These are phyloP conservation scores for Monosporascus ibericus DNA, from an alignment of 2,329 filamentous ascomycete genomes.

Conservation along the genomic window DNA sequence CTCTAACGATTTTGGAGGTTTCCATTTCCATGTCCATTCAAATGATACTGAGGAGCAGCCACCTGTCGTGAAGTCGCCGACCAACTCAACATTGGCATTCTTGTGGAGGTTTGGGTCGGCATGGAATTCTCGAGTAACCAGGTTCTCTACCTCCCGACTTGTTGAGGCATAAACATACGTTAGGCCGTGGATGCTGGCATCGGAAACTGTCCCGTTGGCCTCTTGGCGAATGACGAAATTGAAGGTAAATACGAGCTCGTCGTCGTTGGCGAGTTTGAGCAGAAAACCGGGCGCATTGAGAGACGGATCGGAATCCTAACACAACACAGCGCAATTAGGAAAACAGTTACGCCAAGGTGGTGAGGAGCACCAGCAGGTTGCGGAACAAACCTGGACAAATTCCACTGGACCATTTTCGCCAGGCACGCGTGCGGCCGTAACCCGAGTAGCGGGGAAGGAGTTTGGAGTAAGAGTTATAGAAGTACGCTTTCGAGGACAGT, in stretches of 20 bases:
- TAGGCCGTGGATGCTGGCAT: slow-evolving; percentile 79
- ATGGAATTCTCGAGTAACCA: slow-evolving; percentile 92
- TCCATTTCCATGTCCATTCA: slow-evolving; percentile 97
- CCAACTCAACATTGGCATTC: slow-evolving; percentile 88
- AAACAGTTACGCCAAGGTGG: slow-evolving; percentile 7
- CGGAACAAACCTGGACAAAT: slow-evolving; percentile 73
- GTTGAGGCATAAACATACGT: slow-evolving; percentile 91
- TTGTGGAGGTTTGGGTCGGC: slow-evolving; percentile 97
- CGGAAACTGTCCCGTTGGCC: slow-evolving; percentile 46
- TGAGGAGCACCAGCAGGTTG: slow-evolving; percentile 6
- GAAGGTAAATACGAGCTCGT: slow-evolving; percentile 89
- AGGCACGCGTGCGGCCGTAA: slow-evolving; percentile 63
- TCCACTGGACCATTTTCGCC: slow-evolving; percentile 76
- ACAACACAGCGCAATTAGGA: slow-evolving; percentile 31
- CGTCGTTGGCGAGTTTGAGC: slow-evolving; percentile 80
- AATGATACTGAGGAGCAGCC: slow-evolving; percentile 83
- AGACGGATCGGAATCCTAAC: slow-evolving; percentile 69
- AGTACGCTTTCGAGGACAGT: slow-evolving; percentile 70
- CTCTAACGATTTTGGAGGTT: slow-evolving; percentile 73
- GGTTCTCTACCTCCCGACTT: slow-evolving; percentile 79
- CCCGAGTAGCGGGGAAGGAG: slow-evolving; percentile 75
- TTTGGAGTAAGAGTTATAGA: slow-evolving; percentile 78
- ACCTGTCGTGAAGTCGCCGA: slow-evolving; percentile 84
- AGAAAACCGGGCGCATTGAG: slow-evolving; percentile 63
- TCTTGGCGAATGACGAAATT: slow-evolving; percentile 72